These are phyloP conservation scores for Colletotrichum liaoningense DNA, from an alignment of 2,329 filamentous ascomycete genomes.

Conservation along the genomic window DNA sequence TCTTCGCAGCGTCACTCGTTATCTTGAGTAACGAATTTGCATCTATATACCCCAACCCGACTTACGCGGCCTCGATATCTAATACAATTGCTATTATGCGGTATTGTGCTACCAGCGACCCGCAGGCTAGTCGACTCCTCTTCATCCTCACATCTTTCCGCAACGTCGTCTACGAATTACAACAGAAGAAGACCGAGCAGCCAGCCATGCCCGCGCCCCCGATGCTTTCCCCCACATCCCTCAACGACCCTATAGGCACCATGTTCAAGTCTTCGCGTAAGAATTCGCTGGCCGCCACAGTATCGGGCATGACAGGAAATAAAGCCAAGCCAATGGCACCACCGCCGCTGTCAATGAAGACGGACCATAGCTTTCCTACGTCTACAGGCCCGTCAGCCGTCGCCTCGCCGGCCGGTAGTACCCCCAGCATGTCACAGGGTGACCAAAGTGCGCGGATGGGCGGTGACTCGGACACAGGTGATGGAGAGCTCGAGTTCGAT, in stretches of 20 bases:
- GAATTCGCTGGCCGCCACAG: constrained; percentile 24
- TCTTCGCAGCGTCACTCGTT: constrained; percentile 66
- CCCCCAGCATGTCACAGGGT: constrained; percentile 31
- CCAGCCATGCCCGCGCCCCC: constrained; percentile 39
- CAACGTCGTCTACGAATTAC: constrained; percentile 47
- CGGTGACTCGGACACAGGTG: constrained; percentile 39
- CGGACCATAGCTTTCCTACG: constrained; percentile 24
- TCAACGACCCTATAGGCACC: constrained; percentile 42
- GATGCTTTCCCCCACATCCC: constrained; percentile 32
- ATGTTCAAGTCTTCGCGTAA: constrained; percentile 41
- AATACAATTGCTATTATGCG: constrained; percentile 60
- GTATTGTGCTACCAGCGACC: constrained; percentile 60
- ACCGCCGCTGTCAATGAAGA: constrained; percentile 31
- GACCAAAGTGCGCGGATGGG: constrained; percentile 29
- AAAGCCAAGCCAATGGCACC: constrained; percentile 25
- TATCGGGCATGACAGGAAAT: not conserved
- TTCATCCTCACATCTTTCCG: constrained; percentile 63
- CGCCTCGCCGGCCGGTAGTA: constrained; percentile 34
- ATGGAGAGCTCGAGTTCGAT: constrained; percentile 51
- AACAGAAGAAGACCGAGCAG: constrained; percentile 24
- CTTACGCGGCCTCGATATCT: constrained; percentile 51
- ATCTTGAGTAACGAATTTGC: constrained; percentile 69
- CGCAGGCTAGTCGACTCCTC: constrained; percentile 60
- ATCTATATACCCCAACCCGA: constrained; percentile 57
- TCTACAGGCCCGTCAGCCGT: constrained; percentile 19